phyloP scores from a whole-genome alignment of 2,329 filamentous ascomycete species.

The Magnaporthiopsis incrustans region DNA sequence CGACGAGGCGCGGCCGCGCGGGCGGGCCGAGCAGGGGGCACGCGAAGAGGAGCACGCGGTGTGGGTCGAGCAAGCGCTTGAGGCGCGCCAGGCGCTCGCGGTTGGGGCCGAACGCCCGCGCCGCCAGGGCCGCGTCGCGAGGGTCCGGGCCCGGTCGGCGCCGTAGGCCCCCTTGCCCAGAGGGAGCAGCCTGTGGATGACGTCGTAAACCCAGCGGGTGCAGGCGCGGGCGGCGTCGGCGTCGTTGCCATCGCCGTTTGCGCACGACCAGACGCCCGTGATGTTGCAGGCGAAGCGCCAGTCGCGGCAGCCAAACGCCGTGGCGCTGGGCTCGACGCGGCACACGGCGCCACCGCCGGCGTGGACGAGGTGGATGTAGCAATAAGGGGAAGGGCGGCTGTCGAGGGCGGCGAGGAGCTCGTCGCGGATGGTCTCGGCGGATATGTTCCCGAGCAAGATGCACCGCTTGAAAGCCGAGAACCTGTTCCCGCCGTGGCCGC shows the following conservation, averaged over 20 bases:
- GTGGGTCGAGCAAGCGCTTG: conserved; percentile 41
- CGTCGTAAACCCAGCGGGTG: conserved; percentile 49
- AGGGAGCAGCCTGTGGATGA: conserved; percentile 38
- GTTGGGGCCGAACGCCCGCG: conserved; percentile 50
- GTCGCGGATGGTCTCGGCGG: conserved; percentile 21
- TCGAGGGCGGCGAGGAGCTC: conserved; percentile 37
- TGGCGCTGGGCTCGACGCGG: conserved; percentile 33
- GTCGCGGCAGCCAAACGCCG: conserved; percentile 54
- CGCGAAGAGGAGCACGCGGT: conserved; percentile 42
- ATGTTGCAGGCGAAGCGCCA: conserved; percentile 59
- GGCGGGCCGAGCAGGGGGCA: conserved; percentile 36
- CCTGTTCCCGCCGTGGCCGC: conserved; percentile 48
- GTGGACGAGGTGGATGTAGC: conserved; percentile 55
- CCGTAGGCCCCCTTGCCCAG: conserved; percentile 44
- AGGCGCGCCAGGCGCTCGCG: conserved; percentile 37
- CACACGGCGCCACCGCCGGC: conserved; percentile 41
- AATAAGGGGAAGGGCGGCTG: conserved; percentile 40
- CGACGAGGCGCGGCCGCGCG: conserved; percentile 34
- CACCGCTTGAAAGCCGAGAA: conserved; percentile 59
- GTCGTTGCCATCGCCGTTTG: conserved; percentile 40
- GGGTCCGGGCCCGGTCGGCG: conserved; percentile 55
- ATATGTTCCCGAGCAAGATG: conserved; percentile 46
- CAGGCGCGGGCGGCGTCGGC: conserved; percentile 28
- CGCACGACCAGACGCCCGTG: conserved; percentile 52
- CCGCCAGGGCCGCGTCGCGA: conserved; percentile 43